A percentile compares a stretch with the other conserved stretches of the same genome.
phyloP scores from a whole-genome alignment of 1,284 basidiomycete species.

The Ceratobasidium sp. region DNA sequence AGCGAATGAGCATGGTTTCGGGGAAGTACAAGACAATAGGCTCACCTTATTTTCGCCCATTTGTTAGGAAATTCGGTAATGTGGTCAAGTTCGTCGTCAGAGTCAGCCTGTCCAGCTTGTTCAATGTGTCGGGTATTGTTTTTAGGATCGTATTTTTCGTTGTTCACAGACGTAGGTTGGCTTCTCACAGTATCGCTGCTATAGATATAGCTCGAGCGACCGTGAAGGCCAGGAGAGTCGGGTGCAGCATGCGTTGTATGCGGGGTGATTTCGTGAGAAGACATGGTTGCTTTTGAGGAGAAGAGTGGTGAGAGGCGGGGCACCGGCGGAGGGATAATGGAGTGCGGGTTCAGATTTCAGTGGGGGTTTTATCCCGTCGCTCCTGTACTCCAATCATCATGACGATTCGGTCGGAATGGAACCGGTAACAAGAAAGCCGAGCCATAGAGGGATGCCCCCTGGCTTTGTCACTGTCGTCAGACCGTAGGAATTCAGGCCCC shows the following conservation, averaged over 20 bases:
- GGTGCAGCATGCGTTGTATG: neutral
- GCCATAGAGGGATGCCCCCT: neutral
- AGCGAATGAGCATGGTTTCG: neutral
- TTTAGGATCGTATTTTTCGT: conserved; percentile 20
- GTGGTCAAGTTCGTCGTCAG: conserved; percentile 21
- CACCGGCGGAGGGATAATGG: neutral
- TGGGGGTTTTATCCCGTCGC: conserved; percentile 26
- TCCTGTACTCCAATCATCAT: conserved; percentile 11
- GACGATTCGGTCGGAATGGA: conserved; percentile 10
- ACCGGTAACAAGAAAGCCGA: conserved; percentile 30
- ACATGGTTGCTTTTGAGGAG: conserved; percentile 2
- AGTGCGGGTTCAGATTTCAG: neutral
- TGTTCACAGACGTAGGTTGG: neutral
- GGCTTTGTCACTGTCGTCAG: neutral
- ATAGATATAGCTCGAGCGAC: conserved; percentile 22
- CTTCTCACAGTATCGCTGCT: conserved; percentile 14
- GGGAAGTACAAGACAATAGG: neutral
- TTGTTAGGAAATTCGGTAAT: conserved; percentile 34
- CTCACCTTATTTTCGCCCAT: conserved; percentile 31
- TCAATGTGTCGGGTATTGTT: conserved; percentile 7
- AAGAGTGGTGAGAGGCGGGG: neutral
- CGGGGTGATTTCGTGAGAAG: neutral
- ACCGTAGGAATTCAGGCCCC: neutral
- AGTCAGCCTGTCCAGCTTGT: neutral
- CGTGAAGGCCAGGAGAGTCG: conserved; percentile 25